These are phyloP conservation scores for Zygosaccharomyces sapae DNA, from an alignment of 1,139 yeast species.

Conservation along the genomic window DNA sequence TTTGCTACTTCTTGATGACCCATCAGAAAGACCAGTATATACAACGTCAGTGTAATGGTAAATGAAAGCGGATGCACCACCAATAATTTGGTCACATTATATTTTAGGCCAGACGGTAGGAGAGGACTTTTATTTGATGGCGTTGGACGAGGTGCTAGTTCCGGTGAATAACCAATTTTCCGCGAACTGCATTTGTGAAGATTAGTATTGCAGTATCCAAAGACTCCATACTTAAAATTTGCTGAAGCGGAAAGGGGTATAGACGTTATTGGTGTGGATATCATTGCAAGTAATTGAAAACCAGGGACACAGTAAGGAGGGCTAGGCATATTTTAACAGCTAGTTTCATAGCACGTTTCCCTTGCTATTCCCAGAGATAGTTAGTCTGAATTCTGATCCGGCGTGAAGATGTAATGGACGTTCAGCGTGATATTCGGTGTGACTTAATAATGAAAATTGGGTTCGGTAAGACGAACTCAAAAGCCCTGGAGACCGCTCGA, in stretches of 20 bases:
- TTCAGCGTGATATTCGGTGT: slow-evolving; percentile 1
- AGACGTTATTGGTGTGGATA: slow-evolving; percentile 54
- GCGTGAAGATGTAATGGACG: background rate
- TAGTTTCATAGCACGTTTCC: background rate
- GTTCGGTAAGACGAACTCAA: too few relatives aligned
- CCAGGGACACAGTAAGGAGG: slow-evolving; percentile 14
- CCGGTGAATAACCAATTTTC: background rate
- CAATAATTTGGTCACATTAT: slow-evolving; percentile 63
- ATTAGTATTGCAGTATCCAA: slow-evolving; percentile 61
- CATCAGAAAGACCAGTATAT: slow-evolving; percentile 44
- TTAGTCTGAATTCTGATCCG: background rate
- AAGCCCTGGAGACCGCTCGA: too few relatives aligned
- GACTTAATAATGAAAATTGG: background rate
- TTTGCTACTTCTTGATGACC: slow-evolving; percentile 36
- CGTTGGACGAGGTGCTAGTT: slow-evolving; percentile 22
- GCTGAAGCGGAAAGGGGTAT: slow-evolving; percentile 47
- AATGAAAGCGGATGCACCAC: slow-evolving; percentile 80
- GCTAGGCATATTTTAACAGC: slow-evolving; percentile 1
- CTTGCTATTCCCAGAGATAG: too few relatives aligned
- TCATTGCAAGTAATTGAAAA: slow-evolving; percentile 26
- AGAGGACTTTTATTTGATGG: slow-evolving; percentile 48
- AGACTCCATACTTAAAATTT: slow-evolving; percentile 68
- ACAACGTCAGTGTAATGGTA: slow-evolving; percentile 47
- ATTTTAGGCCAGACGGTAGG: slow-evolving; percentile 61
- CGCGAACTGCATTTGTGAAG: background rate